Evolutionary conservation across 495 filamentous ascomycete genomes (phyloP).

Genomic region (Hyphodiscus hymeniophilus): DNA sequence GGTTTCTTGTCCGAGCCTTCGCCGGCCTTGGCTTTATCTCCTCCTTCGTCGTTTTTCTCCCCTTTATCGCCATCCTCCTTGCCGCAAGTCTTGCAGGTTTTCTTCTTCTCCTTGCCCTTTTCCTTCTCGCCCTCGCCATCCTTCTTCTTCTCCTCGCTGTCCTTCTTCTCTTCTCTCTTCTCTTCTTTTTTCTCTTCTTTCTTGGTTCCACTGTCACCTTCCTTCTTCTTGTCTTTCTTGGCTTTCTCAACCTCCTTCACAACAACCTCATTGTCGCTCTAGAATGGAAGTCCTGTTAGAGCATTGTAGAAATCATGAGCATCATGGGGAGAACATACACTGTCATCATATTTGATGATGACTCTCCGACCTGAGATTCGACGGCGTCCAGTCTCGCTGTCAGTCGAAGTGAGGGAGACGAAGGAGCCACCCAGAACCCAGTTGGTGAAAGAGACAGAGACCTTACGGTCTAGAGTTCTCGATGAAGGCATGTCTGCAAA

Average conservation of each 20-base stretch:
- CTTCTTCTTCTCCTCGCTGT: background rate
- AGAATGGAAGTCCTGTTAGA: background rate
- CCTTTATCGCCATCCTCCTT: background rate
- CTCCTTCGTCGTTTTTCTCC: slow-evolving; percentile 1
- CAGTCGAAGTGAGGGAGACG: slow-evolving; percentile 2
- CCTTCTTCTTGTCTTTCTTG: background rate
- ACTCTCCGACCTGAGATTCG: background rate
- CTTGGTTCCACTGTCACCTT: too few species aligned
- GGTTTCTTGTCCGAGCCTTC: background rate
- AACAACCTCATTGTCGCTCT: background rate
- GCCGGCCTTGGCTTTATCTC: background rate
- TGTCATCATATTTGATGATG: slow-evolving; percentile 7
- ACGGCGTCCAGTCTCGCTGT: background rate
- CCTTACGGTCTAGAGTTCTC: slow-evolving; percentile 4
- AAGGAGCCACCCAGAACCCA: slow-evolving; percentile 20
- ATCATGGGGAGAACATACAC: slow-evolving; percentile 3
- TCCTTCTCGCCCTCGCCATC: background rate
- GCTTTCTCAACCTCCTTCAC: background rate
- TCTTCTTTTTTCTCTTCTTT: background rate
- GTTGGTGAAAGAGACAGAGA: slow-evolving; percentile 16
- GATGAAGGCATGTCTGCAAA: background rate
- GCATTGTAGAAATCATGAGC: background rate
- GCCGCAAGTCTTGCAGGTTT: background rate
- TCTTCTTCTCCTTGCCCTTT: background rate
- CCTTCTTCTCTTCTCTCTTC: background rate